Evolutionary conservation across 1,284 basidiomycete genomes (phyloP).

Genomic region (Takashimella tepidaria): DNA sequence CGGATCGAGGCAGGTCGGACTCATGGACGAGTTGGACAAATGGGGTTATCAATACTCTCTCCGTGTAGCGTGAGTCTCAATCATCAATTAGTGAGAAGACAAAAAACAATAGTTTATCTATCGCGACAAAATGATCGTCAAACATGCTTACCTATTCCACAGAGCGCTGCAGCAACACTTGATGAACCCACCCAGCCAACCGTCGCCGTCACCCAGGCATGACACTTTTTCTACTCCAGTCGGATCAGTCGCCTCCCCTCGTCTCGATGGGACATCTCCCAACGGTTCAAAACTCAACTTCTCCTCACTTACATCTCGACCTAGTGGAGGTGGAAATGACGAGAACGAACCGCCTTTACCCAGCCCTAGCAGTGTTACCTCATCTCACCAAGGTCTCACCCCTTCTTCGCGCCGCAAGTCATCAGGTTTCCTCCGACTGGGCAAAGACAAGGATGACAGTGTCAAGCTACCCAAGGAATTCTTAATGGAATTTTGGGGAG

Average conservation of each 20-base stretch:
- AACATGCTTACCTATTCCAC: neutral
- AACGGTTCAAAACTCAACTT: conserved; percentile 20
- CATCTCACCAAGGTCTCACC: neutral
- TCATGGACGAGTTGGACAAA: conserved; percentile 36
- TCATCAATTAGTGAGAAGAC: neutral
- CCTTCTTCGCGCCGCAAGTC: conserved; percentile 16
- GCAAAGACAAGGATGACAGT: conserved; percentile 22
- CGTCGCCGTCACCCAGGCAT: neutral
- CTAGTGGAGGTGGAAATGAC: neutral
- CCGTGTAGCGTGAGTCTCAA: conserved; percentile 38
- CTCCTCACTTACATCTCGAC: conserved; percentile 6
- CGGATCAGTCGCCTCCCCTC: conserved; percentile 18
- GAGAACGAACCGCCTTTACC: neutral
- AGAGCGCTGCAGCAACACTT: conserved; percentile 16
- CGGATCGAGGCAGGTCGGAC: no score
- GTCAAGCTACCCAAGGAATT: conserved; percentile 44
- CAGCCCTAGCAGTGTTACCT: neutral
- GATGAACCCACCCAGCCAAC: neutral
- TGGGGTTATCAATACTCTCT: conserved; percentile 42
- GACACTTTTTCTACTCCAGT: conserved; percentile 7
- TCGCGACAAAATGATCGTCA: neutral
- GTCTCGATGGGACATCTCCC: conserved; percentile 20
- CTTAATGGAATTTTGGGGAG: conserved; percentile 40
- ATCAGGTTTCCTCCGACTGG: conserved; percentile 16
- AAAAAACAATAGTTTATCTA: neutral